Percentiles rank a stretch among this genome's conserved stretches.
phyloP scores from a whole-genome alignment of 2,329 filamentous ascomycete genomes.

The Sclerotinia borealis region DNA sequence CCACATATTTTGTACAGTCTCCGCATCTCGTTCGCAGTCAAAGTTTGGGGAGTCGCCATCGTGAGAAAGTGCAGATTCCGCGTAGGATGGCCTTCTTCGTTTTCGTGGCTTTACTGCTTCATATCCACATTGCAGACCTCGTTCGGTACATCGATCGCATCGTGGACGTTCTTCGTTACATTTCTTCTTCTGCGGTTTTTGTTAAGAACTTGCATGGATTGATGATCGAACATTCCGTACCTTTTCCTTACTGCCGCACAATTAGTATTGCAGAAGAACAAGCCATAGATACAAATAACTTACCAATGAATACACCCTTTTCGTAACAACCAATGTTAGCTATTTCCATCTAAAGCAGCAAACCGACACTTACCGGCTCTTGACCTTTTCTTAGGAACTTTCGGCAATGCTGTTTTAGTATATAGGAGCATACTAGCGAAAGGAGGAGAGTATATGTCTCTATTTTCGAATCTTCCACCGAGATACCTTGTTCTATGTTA shows the following conservation, averaged over 20 bases:
- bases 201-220: constrained; percentile 13
- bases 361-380: constrained; percentile 44
- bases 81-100: constrained; percentile 17
- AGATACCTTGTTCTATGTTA: neutral
- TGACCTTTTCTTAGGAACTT: constrained; percentile 53
- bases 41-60: constrained; percentile 18
- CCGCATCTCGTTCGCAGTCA: constrained; percentile 15
- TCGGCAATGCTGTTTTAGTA: constrained; percentile 51
- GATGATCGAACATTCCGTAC: constrained; percentile 15
- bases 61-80: constrained; percentile 21
- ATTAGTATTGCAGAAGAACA: constrained; percentile 15
- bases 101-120: constrained; percentile 30
- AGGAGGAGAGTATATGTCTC: neutral
- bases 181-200: constrained; percentile 30
- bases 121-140: constrained; percentile 29
- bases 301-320: constrained; percentile 33
- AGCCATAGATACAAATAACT: constrained; percentile 11
- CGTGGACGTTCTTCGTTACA: constrained; percentile 31
- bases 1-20: constrained; percentile 20
- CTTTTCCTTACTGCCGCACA: constrained; percentile 31
- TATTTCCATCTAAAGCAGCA: neutral
- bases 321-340: constrained; percentile 15
- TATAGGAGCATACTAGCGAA: constrained; percentile 48
- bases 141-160: constrained; percentile 31
- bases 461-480: neutral